These are phyloP conservation scores for Globisporangium spiculum DNA, from an alignment of 352 stramenopile genomes.

Conservation along the genomic window DNA sequence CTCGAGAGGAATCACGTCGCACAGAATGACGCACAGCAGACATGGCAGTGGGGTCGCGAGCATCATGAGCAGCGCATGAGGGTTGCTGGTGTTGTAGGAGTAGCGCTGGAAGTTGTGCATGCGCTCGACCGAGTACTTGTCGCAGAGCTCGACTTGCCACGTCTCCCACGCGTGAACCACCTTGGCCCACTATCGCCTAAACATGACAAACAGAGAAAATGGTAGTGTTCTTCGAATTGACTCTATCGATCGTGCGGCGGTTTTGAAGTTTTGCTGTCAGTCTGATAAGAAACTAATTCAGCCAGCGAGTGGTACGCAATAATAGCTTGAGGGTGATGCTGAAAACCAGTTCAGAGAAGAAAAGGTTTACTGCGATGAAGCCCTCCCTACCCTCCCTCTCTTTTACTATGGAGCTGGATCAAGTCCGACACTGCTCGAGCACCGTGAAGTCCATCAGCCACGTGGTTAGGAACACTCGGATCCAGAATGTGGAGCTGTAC, in stretches of 20 bases:
- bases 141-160: background rate
- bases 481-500: slow-evolving; percentile 6
- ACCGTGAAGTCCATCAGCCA: slow-evolving; percentile 12
- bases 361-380: too few species aligned
- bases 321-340: too few species aligned
- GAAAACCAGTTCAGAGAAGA: too few species aligned
- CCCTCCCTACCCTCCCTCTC: too few species aligned
- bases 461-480: slow-evolving; percentile 9
- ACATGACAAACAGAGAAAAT: background rate
- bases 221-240: too few species aligned
- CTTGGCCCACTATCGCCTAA: too few species aligned
- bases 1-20: slow-evolving; percentile 12
- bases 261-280: too few species aligned
- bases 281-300: too few species aligned
- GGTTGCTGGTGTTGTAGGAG: background rate
- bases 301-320: too few species aligned
- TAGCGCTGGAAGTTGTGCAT: background rate
- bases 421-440: slow-evolving; percentile 7
- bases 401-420: too few species aligned
- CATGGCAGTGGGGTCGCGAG: slow-evolving; percentile 13
- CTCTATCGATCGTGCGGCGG: too few species aligned
- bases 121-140: background rate
- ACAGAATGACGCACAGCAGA: background rate
- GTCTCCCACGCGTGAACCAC: background rate
- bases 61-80: background rate